Evolutionary conservation across 1,139 yeast genomes (phyloP).

Genomic region (Saccharomyces hybrid): DNA sequence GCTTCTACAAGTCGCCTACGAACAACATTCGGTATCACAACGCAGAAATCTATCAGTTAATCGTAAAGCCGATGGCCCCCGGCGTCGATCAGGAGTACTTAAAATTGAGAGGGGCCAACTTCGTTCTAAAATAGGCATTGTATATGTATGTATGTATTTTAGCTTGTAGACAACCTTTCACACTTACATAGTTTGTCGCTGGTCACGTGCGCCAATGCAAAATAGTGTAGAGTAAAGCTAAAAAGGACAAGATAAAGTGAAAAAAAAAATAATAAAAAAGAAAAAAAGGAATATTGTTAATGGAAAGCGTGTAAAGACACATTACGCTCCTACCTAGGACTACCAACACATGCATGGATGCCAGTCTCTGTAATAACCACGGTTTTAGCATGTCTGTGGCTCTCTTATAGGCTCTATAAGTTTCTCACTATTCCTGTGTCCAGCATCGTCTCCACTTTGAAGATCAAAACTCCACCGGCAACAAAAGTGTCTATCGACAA

Average conservation of each 20-base stretch:
- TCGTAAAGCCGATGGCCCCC: constrained; percentile 71
- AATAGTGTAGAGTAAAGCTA: neutral
- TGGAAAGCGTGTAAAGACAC: neutral
- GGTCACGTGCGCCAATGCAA: neutral
- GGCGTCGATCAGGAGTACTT: constrained; percentile 93
- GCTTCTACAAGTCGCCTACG: constrained; percentile 66
- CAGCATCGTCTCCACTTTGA: constrained; percentile 41
- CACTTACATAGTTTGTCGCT: neutral
- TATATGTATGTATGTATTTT: neutral
- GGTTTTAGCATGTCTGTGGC: constrained; percentile 16
- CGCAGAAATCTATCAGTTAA: constrained; percentile 73
- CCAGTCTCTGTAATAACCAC: constrained; percentile 10
- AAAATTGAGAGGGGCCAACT: constrained; percentile 81
- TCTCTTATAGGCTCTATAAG: constrained; percentile 22
- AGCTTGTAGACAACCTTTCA: neutral
- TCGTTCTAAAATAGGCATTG: constrained; percentile 51
- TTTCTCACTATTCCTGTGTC: constrained; percentile 40
- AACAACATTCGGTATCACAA: constrained; percentile 75
- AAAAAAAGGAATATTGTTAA: neutral
- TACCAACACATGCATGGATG: neutral
- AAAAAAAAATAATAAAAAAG: neutral
- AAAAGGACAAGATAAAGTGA: neutral
- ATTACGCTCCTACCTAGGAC: neutral
- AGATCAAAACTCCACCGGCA: constrained; percentile 49
- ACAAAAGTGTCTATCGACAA: constrained; percentile 51